Percentiles rank a stretch among this genome's conserved stretches.
Evolutionary conservation across 2,329 filamentous ascomycete species (phyloP).

Genomic region (Coniella lustricola): DNA sequence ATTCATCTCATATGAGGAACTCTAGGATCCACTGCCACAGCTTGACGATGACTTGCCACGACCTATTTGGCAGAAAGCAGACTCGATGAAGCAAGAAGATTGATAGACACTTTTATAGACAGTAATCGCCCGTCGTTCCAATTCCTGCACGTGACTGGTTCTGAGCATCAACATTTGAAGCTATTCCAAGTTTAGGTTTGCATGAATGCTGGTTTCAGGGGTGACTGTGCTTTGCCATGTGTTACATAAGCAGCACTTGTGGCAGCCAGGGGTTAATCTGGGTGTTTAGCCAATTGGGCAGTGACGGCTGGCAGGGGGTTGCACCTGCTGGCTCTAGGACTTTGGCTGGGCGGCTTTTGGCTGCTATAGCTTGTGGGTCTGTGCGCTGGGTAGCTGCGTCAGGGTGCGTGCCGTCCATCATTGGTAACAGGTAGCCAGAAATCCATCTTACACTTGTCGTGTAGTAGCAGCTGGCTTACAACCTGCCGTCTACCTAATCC

Average conservation of each 20-base stretch:
- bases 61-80: no score
- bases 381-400: slow-evolving; percentile 9
- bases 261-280: neutral
- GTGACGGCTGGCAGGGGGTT: neutral
- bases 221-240: no score
- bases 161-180: neutral
- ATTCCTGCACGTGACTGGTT: no score
- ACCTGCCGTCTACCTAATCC: slow-evolving; percentile 3
- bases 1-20: no score
- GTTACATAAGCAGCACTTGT: neutral
- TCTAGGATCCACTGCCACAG: no score
- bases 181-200: neutral
- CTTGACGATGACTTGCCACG: no score
- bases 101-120: no score
- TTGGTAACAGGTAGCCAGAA: slow-evolving; percentile 15
- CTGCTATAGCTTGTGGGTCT: neutral
- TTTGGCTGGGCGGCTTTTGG: no score
- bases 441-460: slow-evolving; percentile 7
- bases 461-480: slow-evolving; percentile 1
- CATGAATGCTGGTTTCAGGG: no score
- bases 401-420: slow-evolving; percentile 5
- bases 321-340: neutral
- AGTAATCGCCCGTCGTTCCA: no score
- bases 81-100: no score
- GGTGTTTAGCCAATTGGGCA: neutral